A percentile compares a stretch with the other conserved stretches of the same genome.
Evolutionary conservation across 1,139 yeast species (phyloP).

Genomic region (Debaryomyces nepalensis): DNA sequence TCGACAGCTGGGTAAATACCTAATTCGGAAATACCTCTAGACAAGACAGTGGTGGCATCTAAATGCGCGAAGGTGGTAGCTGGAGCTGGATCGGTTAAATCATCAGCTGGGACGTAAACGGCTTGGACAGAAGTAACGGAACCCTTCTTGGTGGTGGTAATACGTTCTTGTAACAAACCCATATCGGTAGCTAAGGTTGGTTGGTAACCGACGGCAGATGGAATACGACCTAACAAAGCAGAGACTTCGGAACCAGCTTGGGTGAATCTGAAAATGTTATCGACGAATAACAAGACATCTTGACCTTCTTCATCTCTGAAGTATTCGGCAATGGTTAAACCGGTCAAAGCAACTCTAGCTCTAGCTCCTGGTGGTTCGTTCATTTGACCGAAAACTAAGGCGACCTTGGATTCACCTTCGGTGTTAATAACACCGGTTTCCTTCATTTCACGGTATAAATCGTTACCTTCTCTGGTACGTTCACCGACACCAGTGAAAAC

Average conservation of each 20-base stretch:
- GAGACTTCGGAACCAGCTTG: conserved; percentile 99
- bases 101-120: conserved; percentile 99
- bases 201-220: conserved; percentile 99
- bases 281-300: conserved; percentile 99
- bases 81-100: conserved; percentile 99
- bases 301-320: conserved; percentile 99
- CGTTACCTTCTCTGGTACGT: conserved; percentile 99
- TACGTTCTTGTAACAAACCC: conserved; percentile 99
- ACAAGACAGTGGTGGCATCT: conserved; percentile 99
- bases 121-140: conserved; percentile 99
- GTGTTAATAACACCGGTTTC: conserved; percentile 99
- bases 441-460: conserved; percentile 99
- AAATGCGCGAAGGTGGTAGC: conserved; percentile 99
- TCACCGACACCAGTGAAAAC: conserved; percentile 99
- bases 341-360: conserved; percentile 99
- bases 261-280: conserved; percentile 99
- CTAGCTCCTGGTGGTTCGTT: conserved; percentile 99
- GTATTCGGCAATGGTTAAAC: conserved; percentile 99
- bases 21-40: conserved; percentile 99
- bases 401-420: conserved; percentile 99
- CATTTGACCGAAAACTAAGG: conserved; percentile 99
- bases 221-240: conserved; percentile 99
- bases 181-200: conserved; percentile 99
- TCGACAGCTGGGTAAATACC: conserved; percentile 99
- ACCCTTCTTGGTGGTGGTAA: conserved; percentile 99